Evolutionary conservation across 2,329 filamentous ascomycete genomes (phyloP).

Genomic region (Aspergillus tubingensis): DNA sequence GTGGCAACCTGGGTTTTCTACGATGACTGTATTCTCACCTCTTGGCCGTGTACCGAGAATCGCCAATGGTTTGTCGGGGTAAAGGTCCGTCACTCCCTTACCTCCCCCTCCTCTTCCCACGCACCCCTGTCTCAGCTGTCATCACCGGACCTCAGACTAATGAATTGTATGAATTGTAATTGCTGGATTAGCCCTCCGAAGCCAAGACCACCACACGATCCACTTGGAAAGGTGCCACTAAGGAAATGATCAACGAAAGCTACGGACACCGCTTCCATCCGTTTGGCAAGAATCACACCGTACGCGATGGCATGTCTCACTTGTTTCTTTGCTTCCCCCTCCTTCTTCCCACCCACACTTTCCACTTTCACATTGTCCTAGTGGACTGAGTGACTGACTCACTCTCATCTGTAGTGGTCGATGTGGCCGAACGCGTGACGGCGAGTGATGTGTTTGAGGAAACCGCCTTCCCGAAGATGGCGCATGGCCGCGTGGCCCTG

Average conservation of each 20-base stretch:
- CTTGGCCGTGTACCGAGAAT: conserved; percentile 7
- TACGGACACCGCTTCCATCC: conserved; percentile 6
- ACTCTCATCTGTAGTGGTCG: background rate
- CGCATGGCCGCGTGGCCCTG: conserved; percentile 1
- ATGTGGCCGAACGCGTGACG: conserved; percentile 3
- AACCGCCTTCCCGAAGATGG: conserved; percentile 2
- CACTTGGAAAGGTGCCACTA: conserved; percentile 3
- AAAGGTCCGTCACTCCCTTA: background rate
- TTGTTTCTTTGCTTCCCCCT: too few species aligned
- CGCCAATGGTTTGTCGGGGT: conserved; percentile 10
- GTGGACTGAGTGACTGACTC: too few species aligned
- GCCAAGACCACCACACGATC: background rate
- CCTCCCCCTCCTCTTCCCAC: background rate
- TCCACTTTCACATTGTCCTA: background rate
- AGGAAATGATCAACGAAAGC: conserved; percentile 2
- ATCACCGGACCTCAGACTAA: background rate
- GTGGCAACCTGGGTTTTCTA: conserved; percentile 6
- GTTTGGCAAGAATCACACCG: background rate
- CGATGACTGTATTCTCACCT: conserved; percentile 1
- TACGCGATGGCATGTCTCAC: background rate
- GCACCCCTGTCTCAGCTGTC: background rate
- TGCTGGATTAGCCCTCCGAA: background rate
- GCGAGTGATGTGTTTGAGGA: conserved; percentile 10
- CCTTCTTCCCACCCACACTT: background rate
- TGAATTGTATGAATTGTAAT: background rate